Evolutionary conservation across 495 filamentous ascomycete genomes (phyloP).

Genomic region (Penicillium nucicola): DNA sequence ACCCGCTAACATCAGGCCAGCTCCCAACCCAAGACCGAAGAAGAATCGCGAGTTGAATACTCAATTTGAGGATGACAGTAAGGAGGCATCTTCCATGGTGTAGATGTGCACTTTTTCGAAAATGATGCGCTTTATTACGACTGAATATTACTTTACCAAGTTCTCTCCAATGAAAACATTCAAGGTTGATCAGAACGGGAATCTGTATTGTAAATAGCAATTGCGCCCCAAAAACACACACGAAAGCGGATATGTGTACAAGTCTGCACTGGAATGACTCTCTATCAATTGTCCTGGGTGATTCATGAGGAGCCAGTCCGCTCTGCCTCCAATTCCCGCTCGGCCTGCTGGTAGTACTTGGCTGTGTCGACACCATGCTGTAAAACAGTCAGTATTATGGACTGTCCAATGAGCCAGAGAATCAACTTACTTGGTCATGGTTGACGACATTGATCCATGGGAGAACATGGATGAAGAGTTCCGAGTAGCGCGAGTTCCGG

Average conservation of each 20-base stretch:
- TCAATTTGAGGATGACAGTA: constrained; percentile 22
- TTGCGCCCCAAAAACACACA: constrained; percentile 24
- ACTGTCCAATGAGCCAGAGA: background rate
- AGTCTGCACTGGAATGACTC: constrained; percentile 13
- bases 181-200: constrained; percentile 7
- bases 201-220: constrained; percentile 24
- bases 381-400: constrained; percentile 11
- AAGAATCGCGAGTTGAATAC: constrained; percentile 51
- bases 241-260: constrained; percentile 32
- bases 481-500: constrained; percentile 87
- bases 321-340: constrained; percentile 87
- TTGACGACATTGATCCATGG: constrained; percentile 99
- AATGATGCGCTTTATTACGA: background rate
- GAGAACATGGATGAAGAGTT: constrained; percentile 74
- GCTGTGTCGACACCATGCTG: constrained; percentile 95
- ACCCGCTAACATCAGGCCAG: constrained; percentile 29
- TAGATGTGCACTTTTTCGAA: background rate
- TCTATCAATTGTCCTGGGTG: background rate
- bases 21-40: constrained; percentile 60
- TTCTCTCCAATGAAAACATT: background rate
- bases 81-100: background rate
- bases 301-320: constrained; percentile 29
- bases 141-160: too few species aligned
- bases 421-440: constrained; percentile 66
- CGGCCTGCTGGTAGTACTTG: constrained; percentile 97